Evolutionary conservation across 2,329 filamentous ascomycete species (phyloP).

Genomic region (Verticillium dahliae): DNA sequence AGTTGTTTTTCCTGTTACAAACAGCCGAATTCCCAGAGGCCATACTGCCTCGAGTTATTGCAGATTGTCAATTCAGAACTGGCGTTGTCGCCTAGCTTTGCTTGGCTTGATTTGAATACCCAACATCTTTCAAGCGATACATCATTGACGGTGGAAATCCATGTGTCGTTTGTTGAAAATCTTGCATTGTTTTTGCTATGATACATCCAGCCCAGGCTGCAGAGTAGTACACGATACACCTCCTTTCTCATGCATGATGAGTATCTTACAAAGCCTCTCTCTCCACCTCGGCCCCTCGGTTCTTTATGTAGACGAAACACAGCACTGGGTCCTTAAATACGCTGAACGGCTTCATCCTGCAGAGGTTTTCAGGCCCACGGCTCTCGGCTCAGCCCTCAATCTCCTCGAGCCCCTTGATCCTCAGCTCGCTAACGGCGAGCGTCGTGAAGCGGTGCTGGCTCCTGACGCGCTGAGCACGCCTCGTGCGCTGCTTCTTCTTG

Average conservation of each 20-base stretch:
- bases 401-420: slow-evolving; percentile 44
- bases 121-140: background rate
- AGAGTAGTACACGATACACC: background rate
- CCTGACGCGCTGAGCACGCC: slow-evolving; percentile 66
- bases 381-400: slow-evolving; percentile 18
- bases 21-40: background rate
- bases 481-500: slow-evolving; percentile 75
- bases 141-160: background rate
- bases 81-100: background rate
- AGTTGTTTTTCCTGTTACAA: background rate
- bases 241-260: background rate
- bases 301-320: background rate
- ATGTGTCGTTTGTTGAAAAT: background rate
- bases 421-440: slow-evolving; percentile 75
- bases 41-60: background rate
- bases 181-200: background rate
- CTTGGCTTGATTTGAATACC: background rate
- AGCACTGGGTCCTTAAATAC: background rate
- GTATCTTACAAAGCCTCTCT: background rate
- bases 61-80: background rate
- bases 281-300: background rate
- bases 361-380: background rate
- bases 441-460: slow-evolving; percentile 92
- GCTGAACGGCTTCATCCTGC: background rate
- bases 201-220: background rate